Evolutionary conservation across 2,329 filamentous ascomycete genomes (phyloP).

Genomic region (Phialophora tarda): DNA sequence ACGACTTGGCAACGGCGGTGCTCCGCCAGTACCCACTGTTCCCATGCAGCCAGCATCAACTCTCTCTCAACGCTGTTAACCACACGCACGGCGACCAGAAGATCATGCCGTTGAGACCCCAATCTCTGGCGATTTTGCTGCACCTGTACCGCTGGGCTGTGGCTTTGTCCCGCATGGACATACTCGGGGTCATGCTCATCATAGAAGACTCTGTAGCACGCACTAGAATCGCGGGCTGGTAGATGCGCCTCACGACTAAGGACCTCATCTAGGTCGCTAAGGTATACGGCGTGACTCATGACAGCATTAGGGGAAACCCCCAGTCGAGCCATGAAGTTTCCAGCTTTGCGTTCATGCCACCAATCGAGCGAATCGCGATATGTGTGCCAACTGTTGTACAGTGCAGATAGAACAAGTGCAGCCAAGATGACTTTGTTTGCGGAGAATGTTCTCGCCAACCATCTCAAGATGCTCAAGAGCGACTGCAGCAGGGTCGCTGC

Average conservation of each 20-base stretch:
- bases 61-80: constrained; percentile 89
- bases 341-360: constrained; percentile 84
- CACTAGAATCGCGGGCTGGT: constrained; percentile 37
- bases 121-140: constrained; percentile 81
- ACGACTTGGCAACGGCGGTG: constrained; percentile 73
- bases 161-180: constrained; percentile 39
- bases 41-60: constrained; percentile 86
- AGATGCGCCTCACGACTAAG: constrained; percentile 42
- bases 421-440: constrained; percentile 76
- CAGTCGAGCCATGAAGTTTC: constrained; percentile 78
- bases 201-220: constrained; percentile 53
- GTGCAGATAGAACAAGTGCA: constrained; percentile 69
- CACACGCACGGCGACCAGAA: constrained; percentile 86
- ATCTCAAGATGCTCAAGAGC: constrained; percentile 69
- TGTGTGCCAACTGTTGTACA: constrained; percentile 76
- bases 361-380: constrained; percentile 75
- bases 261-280: constrained; percentile 75
- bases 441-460: constrained; percentile 69
- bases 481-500: constrained; percentile 78
- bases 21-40: constrained; percentile 87
- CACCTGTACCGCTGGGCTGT: constrained; percentile 56
- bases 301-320: constrained; percentile 78
- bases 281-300: constrained; percentile 85
- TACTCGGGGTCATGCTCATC: constrained; percentile 48
- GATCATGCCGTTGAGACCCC: constrained; percentile 82